phyloP scores from a whole-genome alignment of 1,139 yeast genomes.

The Meyerozyma guilliermondii region DNA sequence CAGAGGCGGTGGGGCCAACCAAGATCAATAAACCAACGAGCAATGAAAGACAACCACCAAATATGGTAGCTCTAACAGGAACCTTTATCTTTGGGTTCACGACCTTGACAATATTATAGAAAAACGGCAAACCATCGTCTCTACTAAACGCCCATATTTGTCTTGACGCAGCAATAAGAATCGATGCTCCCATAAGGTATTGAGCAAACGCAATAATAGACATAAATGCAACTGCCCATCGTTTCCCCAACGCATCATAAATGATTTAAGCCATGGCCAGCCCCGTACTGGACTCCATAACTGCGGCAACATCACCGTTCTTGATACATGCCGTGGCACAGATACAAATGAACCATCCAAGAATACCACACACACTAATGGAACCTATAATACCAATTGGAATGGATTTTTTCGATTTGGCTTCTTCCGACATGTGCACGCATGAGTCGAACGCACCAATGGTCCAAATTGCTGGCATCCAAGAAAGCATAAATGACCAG shows the following conservation, averaged over 20 bases:
- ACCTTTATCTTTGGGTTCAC: constrained; percentile 21
- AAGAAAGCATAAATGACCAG: constrained; percentile 20
- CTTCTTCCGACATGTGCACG: constrained; percentile 29
- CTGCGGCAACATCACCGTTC: constrained; percentile 14
- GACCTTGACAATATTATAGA: constrained; percentile 25
- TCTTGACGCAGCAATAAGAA: constrained; percentile 16
- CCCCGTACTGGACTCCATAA: constrained; percentile 15
- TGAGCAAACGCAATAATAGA: constrained; percentile 19
- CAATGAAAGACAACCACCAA: constrained; percentile 23
- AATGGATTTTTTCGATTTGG: constrained; percentile 21
- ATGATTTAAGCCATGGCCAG: constrained; percentile 22
- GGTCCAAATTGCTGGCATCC: constrained; percentile 32
- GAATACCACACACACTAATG: constrained; percentile 17
- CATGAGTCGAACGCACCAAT: constrained; percentile 30
- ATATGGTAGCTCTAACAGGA: constrained; percentile 31
- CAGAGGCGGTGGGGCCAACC: constrained; percentile 32
- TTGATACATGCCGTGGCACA: constrained; percentile 18
- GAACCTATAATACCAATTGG: constrained; percentile 30
- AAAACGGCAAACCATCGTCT: constrained; percentile 30
- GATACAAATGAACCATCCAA: constrained; percentile 18
- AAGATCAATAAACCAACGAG: constrained; percentile 27
- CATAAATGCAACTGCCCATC: constrained; percentile 21
- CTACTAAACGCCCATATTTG: constrained; percentile 12
- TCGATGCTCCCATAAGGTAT: constrained; percentile 21
- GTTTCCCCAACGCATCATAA: constrained; percentile 19